Evolutionary conservation across 2,329 filamentous ascomycete genomes (phyloP), one percentile per base, ranked within the genome.

Genomic region (Aspergillus hortae): DNA sequence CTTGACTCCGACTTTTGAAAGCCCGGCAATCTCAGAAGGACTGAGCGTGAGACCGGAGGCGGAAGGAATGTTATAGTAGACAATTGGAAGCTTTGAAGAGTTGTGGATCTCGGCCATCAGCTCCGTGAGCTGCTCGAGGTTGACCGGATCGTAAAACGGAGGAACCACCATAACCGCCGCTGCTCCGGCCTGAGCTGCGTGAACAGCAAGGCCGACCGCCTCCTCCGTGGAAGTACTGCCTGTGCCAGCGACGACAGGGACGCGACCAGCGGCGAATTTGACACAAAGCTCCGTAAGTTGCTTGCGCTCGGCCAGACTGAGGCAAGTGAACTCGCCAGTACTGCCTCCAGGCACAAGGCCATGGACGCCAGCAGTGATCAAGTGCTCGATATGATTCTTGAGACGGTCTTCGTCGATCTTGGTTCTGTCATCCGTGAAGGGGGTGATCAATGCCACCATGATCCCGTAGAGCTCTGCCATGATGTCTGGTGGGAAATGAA

Each of bases 31-130:
- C 49, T 80, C 68, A 0, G 59, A 44, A 0, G 77, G 76, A 0
- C 67, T 66, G 1, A 80, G 65, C 1, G 58, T 74, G 1, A 78
- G 47, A 0, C 78, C 77, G 17, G 65, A 73, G 0, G 77, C 78
- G 0, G 74, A 71, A 2, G 78, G 78, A 43, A 80, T 80, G 53
- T 80, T 78, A 64, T 80, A 80, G 64, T 74, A 80, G 54, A 79
- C 67, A 23, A 80, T 77, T 0, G 76, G 74, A 11, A 80, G 63
- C 1, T 67, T 62, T 3, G 69, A 72, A 0, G 64, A 71, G 6
- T 62, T 58, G 50, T 74, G 67, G 23, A 80, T 71, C 35, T 77
- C 77, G 1, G 50, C 51, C 51, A 80, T 62, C 19, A 74, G 54
- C 50, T 73, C 72, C 1, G 65, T 65, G 30, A 79, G 64, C 42